Evolutionary conservation across 1,284 basidiomycete genomes (phyloP), one percentile per base, ranked within the genome.

Genomic region (Hymenochaete sp.): DNA sequence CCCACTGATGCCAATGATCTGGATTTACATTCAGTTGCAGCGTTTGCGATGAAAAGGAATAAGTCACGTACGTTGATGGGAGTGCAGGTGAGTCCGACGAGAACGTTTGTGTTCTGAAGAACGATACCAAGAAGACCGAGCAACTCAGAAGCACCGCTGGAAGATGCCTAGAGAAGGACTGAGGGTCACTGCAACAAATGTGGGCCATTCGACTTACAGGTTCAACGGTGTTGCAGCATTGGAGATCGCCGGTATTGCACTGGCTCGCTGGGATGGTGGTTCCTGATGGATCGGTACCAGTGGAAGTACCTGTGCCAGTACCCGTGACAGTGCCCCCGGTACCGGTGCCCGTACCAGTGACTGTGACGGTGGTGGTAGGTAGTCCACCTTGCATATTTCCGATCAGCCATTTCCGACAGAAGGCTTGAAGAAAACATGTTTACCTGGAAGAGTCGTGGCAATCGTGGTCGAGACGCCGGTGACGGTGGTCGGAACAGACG

Each of bases 51-150:
- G 8, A 9, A 8, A 40, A 8, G 13, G 8, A 40, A 24, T 13
- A 37, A 37, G 2, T 19, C 14, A 38, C 42, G 16, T 41, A 63
- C 57, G 38, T 57, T 54, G 26, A 45, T 44, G 6, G 44, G 37
- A 25, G 11, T n/a, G 37, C 44, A 45, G 26, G 44, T 44, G 16
- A 45, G 9, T n/a, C 44, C 44, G 29, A 45, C 25, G 19, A 27
- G 44, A 16, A 45, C 19, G 26, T 42, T 22, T 14, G 35, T 26
- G 21, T 21, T 27, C 3, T 18, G n/a, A 7, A 45, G 3, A 8
- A 44, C 36, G 26, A 45, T 19, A 16, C 36, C 44, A 16, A 45
- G 14, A 21, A 44, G 25, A 6, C 36, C 44, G 16, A 45, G 44
- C 4, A 45, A 38, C 9, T 6, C 16, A n/a, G 7, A 29, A 9